Evolutionary conservation across 805 yeast species (phyloP).

Genomic region (Sugiyamaella chiloensis): DNA sequence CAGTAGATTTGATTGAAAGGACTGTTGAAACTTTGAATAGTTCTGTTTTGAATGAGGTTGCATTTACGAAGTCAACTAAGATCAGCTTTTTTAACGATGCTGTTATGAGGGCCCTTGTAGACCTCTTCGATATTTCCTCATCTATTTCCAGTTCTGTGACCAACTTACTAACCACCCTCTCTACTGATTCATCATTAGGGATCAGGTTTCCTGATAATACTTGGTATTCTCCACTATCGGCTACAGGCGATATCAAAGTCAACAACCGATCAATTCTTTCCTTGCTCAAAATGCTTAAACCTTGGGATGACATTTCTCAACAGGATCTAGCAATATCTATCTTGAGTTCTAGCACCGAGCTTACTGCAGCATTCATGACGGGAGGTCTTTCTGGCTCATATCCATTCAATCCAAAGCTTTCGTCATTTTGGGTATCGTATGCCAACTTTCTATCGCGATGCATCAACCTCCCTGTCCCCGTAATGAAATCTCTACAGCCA

Average conservation of each 20-base stretch:
- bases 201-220: conserved; percentile 32
- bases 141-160: conserved; percentile 33
- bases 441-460: conserved; percentile 59
- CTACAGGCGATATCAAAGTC: conserved; percentile 30
- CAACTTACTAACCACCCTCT: conserved; percentile 46
- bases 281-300: conserved; percentile 63
- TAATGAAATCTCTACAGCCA: conserved; percentile 17
- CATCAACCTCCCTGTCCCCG: conserved; percentile 56
- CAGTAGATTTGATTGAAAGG: conserved; percentile 38
- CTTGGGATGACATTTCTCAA: conserved; percentile 74
- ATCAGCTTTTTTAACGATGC: conserved; percentile 76
- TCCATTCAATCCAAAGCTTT: conserved; percentile 70
- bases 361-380: conserved; percentile 61
- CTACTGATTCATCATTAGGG: conserved; percentile 42
- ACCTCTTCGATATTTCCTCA: conserved; percentile 44
- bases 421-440: conserved; percentile 82
- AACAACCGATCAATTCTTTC: conserved; percentile 67
- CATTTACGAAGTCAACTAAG: conserved; percentile 65
- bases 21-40: conserved; percentile 49
- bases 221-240: conserved; percentile 26
- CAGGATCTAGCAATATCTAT: conserved; percentile 51
- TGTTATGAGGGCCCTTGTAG: conserved; percentile 56
- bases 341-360: conserved; percentile 57
- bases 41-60: conserved; percentile 54
- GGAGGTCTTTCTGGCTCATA: conserved; percentile 21